Evolutionary conservation across 169 alveolate species (phyloP).

Genomic region (Plasmodium cynomolgi): DNA sequence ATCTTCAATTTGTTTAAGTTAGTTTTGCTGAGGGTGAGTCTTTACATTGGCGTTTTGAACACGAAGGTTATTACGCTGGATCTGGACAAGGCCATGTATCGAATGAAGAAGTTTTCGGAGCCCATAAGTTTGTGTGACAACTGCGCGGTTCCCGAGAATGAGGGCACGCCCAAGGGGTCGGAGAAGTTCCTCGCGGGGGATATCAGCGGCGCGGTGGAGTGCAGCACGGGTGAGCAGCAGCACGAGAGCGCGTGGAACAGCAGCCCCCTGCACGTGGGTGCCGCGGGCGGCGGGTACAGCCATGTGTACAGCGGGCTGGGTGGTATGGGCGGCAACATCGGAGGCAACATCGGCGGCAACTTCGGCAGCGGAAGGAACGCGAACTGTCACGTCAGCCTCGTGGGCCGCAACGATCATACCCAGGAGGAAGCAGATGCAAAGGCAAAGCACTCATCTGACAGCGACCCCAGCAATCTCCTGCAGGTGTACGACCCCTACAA

Average conservation of each 20-base stretch:
- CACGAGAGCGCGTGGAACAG: not conserved
- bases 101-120: slow-evolving; percentile 70
- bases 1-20: slow-evolving; percentile 62
- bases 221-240: not conserved
- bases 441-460: slow-evolving; percentile 26
- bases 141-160: not conserved
- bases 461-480: slow-evolving; percentile 8
- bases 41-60: slow-evolving; percentile 23
- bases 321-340: not conserved
- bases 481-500: slow-evolving; percentile 12
- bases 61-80: slow-evolving; percentile 52
- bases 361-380: not conserved
- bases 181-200: not conserved
- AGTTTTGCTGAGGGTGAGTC: slow-evolving; percentile 52
- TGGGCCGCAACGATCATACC: not conserved
- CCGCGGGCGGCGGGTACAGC: not conserved
- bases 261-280: not conserved
- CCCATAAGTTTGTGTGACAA: slow-evolving; percentile 52
- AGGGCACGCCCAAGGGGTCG: not conserved
- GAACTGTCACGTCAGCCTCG: not conserved
- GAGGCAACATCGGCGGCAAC: not conserved
- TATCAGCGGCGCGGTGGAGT: not conserved
- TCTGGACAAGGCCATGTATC: slow-evolving; percentile 65
- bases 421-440: not conserved
- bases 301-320: not conserved